Conservation (phyloP, 176 grass and related monocot species). For the Poa annua region DNA sequence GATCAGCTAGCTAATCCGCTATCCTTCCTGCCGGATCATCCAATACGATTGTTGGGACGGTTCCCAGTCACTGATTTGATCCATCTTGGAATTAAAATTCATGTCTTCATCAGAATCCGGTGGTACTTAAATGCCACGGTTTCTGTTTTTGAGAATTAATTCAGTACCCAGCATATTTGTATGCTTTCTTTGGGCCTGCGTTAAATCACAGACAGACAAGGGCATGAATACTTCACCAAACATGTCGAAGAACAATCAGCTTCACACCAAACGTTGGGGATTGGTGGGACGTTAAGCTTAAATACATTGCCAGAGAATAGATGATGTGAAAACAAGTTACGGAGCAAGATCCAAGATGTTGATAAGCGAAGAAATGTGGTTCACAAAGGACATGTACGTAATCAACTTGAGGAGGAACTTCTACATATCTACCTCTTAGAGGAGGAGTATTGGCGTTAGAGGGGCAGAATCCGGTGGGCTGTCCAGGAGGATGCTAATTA, state of each 20-base stretch:
- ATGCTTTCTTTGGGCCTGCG: neutral
- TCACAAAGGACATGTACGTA: neutral
- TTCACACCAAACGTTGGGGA: too few species aligned
- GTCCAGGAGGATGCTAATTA: too few species aligned
- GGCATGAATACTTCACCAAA: constrained; percentile 25
- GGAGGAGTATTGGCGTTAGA: too few species aligned
- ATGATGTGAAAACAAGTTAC: neutral
- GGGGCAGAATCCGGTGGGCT: too few species aligned
- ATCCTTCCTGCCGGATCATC: neutral
- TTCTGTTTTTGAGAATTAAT: neutral
- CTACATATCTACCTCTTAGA: too few species aligned
- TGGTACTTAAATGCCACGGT: neutral
- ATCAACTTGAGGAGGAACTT: too few species aligned
- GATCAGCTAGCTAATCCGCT: neutral
- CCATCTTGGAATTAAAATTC: neutral
- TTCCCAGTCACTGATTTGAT: neutral
- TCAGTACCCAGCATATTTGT: neutral
- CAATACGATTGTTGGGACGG: neutral
- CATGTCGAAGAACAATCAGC: neutral
- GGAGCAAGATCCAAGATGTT: neutral
- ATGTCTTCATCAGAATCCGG: neutral
- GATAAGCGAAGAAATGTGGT: constrained; percentile 29
- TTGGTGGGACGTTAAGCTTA: neutral
- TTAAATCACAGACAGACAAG: neutral
- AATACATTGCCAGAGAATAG: neutral